Evolutionary conservation across 768 basidiomycete species (phyloP), one percentile per base, ranked within the genome.

Genomic region (Serendipita sp.): DNA sequence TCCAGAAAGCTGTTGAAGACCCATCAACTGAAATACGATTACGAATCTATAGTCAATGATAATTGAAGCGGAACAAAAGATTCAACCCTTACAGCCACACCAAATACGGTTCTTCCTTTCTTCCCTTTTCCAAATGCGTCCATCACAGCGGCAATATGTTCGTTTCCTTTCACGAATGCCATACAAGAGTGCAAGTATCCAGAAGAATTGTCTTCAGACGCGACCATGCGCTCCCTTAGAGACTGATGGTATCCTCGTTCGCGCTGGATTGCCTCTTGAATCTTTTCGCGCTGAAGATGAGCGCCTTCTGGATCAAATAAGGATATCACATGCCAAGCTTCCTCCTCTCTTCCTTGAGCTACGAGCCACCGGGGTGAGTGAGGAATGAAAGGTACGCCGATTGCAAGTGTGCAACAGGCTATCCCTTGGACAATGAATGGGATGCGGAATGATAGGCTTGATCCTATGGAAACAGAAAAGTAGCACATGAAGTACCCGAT

Each of bases 311-410:
- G 34, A 36, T 62, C 33, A 36, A 44, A 62, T n/a, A 62, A 10
- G 15, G 60, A 16, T 15, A 62, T 36, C 36, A 43, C 34, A 27
- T 34, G n/a, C 62, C 62, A 63, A 15, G 76, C 77, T 16, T 78
- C 76, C 2, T 66, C 69, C 5, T 68, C 64, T 2, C 76, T 69
- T 3, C 74, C 75, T 6, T 75, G 73, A 34, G 74, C 72, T 33
- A 71, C 63, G 10, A 78, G 72, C 76, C 76, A 78, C n/a, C 75
- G 72, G 0, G 76, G 76, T 1, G 76, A 77, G 62, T 77, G 74
- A 0, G 76, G 75, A 3, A 75, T 68, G 64, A 75, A 70, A 3
- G 69, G 72, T 0, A 69, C 66, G 1, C 71, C 71, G 3, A 70
- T 66, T 27, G 74, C 73, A 44, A 76, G 67, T 3, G 71, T 63